phyloP scores from a whole-genome alignment of 306 rosid species.

The Erythrophleum fordii region DNA sequence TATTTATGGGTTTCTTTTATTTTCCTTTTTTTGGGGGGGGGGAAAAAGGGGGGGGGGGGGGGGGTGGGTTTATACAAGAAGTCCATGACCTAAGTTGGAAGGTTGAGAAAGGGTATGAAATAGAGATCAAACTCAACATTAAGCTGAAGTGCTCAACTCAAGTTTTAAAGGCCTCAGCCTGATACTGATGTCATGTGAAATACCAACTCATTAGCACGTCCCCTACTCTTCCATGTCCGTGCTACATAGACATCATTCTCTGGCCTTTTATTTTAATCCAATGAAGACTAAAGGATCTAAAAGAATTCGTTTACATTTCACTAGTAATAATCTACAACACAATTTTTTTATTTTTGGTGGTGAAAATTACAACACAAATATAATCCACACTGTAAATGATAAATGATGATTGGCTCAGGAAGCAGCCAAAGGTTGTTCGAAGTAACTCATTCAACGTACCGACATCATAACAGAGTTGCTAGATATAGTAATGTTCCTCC shows the following conservation, averaged over 20 bases:
- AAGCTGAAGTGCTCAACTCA: too few relatives aligned
- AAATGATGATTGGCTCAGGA: conserved; percentile 27
- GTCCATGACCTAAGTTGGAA: too few relatives aligned
- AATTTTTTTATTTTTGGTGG: neutral
- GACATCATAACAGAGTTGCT: conserved; percentile 5
- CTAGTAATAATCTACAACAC: neutral
- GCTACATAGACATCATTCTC: neutral
- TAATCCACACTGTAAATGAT: neutral
- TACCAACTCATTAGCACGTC: too few relatives aligned
- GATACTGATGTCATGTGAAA: too few relatives aligned
- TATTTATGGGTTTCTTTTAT: too few relatives aligned
- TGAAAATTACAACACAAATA: neutral
- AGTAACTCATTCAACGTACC: neutral
- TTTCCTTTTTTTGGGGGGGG: too few relatives aligned
- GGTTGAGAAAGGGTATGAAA: too few relatives aligned
- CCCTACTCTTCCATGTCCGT: neutral
- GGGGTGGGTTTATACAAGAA: too few relatives aligned
- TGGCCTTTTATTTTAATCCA: neutral
- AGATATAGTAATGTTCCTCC: neutral
- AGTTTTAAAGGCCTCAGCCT: too few relatives aligned
- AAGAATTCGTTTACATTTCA: neutral
- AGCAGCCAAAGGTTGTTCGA: conserved; percentile 1
- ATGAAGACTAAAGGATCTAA: neutral
- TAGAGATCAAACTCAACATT: too few relatives aligned
- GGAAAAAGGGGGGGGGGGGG: too few relatives aligned